These are phyloP conservation scores for Plasmodium falciparum DNA, from an alignment of 169 alveolate genomes.

Conservation along the genomic window DNA sequence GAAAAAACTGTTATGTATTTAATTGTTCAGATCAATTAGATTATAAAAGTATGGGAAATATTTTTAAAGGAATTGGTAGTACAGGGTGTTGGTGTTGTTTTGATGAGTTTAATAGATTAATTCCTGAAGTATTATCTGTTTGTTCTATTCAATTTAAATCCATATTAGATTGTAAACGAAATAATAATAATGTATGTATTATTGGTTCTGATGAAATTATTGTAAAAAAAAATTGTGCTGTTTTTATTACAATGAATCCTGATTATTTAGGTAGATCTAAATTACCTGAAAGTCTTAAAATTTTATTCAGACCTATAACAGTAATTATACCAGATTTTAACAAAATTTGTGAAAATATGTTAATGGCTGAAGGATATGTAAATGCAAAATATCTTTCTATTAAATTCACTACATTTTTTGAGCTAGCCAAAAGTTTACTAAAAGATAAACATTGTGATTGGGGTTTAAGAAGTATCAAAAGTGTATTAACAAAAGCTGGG, in stretches of 20 bases:
- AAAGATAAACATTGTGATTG: constrained; percentile 96
- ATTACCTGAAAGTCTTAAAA: constrained; percentile 96
- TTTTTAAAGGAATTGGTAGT: constrained; percentile 97
- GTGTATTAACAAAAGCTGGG: constrained; percentile 97
- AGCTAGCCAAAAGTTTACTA: constrained; percentile 93
- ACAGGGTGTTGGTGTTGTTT: constrained; percentile 99
- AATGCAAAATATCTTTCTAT: constrained; percentile 95
- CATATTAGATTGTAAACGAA: constrained; percentile 94
- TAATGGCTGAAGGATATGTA: constrained; percentile 98
- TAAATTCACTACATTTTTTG: constrained; percentile 94
- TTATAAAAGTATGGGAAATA: constrained; percentile 96
- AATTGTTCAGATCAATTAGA: constrained; percentile 97
- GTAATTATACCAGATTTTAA: constrained; percentile 97
- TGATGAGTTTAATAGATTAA: constrained; percentile 97
- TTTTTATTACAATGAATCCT: constrained; percentile 97
- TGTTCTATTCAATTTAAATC: constrained; percentile 97
- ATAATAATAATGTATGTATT: constrained; percentile 88
- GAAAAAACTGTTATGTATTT: constrained; percentile 96
- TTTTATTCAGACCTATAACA: constrained; percentile 96
- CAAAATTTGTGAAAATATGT: constrained; percentile 96
- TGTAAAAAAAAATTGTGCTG: constrained; percentile 96
- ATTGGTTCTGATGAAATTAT: constrained; percentile 95
- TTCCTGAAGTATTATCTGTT: constrained; percentile 97
- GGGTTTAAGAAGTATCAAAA: constrained; percentile 97
- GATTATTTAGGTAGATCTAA: constrained; percentile 97